Evolutionary conservation across 257 asterid genomes (phyloP), one percentile per base, ranked within the genome.

Genomic region (Mentha longifolia): DNA sequence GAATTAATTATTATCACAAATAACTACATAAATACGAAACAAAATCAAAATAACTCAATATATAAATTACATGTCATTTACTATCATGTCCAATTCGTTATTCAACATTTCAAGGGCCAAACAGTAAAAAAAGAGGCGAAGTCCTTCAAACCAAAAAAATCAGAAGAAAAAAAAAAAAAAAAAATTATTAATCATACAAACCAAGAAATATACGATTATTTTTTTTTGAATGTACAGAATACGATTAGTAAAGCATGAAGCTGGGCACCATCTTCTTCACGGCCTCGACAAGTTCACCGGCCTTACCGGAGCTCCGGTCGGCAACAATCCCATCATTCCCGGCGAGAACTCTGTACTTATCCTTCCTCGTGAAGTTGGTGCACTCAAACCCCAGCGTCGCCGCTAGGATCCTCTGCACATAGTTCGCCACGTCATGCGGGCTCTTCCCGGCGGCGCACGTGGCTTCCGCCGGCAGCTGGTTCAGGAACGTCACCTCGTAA

Each of bases 381-480:
- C 98, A 92, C 80, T 92, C 97, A 51, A 92, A 92, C 64, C 98
- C 98, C 46, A 92, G 71, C 20, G 98, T 85, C 8, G 97, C 88
- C n/a, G 92, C 97, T 82, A 92, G 76, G 7, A 90, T 88, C 74
- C 93, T 79, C 75, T 92, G 98, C 16, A 92, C 97, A 43, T 92
- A 88, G 54, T 92, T 92, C 3, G 98, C 98, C 46, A 92, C 98
- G 30, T 92, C 98, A 49, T 90, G 85, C 6, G 98, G 93, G 61
- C 93, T 88, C 60, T 86, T 92, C 2, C 97, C 97, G 0, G 96
- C 73, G 6, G 97, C 88, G 41, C 98, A 92, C 0, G 98, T 90
- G 12, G 97, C 97, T 56, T 92, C 98, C 5, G 31, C 79, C 14
- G 98, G 97, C 67, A 92, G 71, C 77, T 92, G 96, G 71, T 88